phyloP scores from a whole-genome alignment of 2,329 filamentous ascomycete genomes.

The Penicillium freii region DNA sequence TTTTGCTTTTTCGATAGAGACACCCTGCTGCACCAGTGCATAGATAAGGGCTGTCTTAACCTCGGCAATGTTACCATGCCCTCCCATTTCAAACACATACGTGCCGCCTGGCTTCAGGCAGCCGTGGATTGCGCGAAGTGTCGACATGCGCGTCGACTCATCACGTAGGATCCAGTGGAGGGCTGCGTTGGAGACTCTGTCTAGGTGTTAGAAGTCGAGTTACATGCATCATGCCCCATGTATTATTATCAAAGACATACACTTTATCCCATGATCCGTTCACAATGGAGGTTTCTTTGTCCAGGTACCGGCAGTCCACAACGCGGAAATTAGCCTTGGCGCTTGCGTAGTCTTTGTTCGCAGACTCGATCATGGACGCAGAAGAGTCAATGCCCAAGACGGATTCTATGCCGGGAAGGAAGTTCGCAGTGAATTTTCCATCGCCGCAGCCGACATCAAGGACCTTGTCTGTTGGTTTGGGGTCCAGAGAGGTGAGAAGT shows the following conservation, averaged over 20 bases:
- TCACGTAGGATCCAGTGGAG: conserved; percentile 65
- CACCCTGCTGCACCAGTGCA: conserved; percentile 51
- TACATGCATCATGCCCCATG: not conserved
- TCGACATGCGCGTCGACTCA: conserved; percentile 44
- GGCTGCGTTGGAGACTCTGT: conserved; percentile 60
- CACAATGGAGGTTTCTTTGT: conserved; percentile 25
- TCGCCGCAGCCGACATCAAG: conserved; percentile 66
- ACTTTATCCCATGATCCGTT: conserved; percentile 50
- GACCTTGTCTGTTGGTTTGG: conserved; percentile 57
- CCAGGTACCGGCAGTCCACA: conserved; percentile 38
- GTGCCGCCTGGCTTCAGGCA: conserved; percentile 56
- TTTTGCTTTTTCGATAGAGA: conserved; percentile 51
- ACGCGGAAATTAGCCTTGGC: conserved; percentile 30
- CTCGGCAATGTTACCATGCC: conserved; percentile 66
- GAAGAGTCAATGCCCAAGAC: conserved; percentile 62
- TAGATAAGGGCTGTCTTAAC: conserved; percentile 58
- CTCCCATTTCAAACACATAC: conserved; percentile 71
- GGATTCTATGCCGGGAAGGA: conserved; percentile 50
- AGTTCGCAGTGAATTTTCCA: conserved; percentile 58
- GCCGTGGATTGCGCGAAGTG: conserved; percentile 55
- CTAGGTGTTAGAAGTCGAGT: not conserved
- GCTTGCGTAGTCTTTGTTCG: conserved; percentile 44
- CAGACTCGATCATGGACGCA: conserved; percentile 57
- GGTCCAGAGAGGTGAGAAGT: conserved; percentile 58
- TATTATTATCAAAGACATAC: conserved; percentile 31